Base-by-base conservation (phyloP, 768 basidiomycete genomes). In the Boletus insuetus region DNA sequence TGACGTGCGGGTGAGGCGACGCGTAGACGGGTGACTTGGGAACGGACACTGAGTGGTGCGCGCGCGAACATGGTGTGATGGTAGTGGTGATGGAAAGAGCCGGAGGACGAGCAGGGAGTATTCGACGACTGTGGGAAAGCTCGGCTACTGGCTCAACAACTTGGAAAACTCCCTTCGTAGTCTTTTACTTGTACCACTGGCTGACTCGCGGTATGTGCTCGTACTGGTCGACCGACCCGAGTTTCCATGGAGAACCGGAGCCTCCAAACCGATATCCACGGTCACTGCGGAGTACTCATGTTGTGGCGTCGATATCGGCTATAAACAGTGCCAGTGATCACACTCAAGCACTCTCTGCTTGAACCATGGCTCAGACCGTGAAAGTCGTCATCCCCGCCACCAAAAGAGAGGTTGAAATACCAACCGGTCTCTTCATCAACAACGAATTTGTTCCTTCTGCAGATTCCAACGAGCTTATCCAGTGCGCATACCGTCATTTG, bases 361-460 rank as follows among this genome's bases (percentile, higher is more conserved):
- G 32, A 60, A 75, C 65, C 60, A 86, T 86, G 84, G 64, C 80
- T 46, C 74, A 72, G 53, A 60, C 69, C 49, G 73, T 69, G 49
- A 74, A 68, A 35, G 58, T 85, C 45, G 63, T 67, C 48, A 62
- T 83, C 53, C 72, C 77, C 31, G 65, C 70, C 48, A 68, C 74
- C 26, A 73, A 76, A 51, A 83, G 80, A 68, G 66, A 75, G 63
- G 75, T 91, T 47, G 75, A 75, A 35, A 78, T 94, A 37, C 86
- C 86, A 11, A 91, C 89, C 8, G 92, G 92, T 17, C 79, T 96
- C 24, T 98, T 91, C 76, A 94, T 98, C 74, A 86, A 94, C 77
- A 92, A 91, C 68, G 81, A 93, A 66, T 95, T 93, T 64, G 87
- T 91, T 29, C 69, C 83, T n/a, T 90, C 89, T 7, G 77, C 79